Evolutionary conservation across 2,329 filamentous ascomycete genomes (phyloP).

Genomic region (Geosmithia flava): DNA sequence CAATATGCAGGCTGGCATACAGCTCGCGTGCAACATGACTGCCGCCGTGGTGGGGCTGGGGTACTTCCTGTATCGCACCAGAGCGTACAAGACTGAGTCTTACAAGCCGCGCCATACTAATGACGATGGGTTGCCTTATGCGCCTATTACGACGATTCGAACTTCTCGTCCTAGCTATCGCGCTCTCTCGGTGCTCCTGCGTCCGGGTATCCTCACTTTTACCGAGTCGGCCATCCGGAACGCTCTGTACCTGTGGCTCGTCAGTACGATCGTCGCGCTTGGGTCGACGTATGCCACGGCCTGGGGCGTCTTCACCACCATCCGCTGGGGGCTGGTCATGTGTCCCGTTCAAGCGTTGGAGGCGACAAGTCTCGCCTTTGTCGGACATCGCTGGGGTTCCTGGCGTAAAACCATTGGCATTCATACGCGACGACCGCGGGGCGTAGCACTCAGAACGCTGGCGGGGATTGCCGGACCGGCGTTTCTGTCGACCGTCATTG

Average conservation of each 20-base stretch:
- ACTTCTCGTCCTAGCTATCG: conserved; percentile 11
- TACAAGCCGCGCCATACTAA: background rate
- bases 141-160: too few species aligned
- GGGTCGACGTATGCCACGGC: conserved; percentile 56
- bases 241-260: conserved; percentile 58
- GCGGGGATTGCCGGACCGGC: conserved; percentile 37
- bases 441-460: conserved; percentile 6
- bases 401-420: conserved; percentile 21
- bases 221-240: conserved; percentile 56
- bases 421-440: conserved; percentile 6
- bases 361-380: conserved; percentile 50
- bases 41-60: conserved; percentile 41
- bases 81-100: background rate
- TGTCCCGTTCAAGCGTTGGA: conserved; percentile 58
- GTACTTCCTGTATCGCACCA: conserved; percentile 37
- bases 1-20: conserved; percentile 51
- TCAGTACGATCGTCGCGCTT: conserved; percentile 50
- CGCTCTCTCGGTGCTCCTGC: conserved; percentile 35
- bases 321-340: conserved; percentile 65
- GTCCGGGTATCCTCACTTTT: conserved; percentile 48
- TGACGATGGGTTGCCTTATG: too few species aligned
- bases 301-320: conserved; percentile 64
- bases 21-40: conserved; percentile 46
- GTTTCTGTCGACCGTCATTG: conserved; percentile 36
- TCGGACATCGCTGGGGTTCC: conserved; percentile 53